Percentiles rank a stretch among this genome's conserved stretches.
These are phyloP conservation scores for Magnolia kwangsiensis DNA, from an alignment of 164 flowering plant genomes.

Conservation along the genomic window DNA sequence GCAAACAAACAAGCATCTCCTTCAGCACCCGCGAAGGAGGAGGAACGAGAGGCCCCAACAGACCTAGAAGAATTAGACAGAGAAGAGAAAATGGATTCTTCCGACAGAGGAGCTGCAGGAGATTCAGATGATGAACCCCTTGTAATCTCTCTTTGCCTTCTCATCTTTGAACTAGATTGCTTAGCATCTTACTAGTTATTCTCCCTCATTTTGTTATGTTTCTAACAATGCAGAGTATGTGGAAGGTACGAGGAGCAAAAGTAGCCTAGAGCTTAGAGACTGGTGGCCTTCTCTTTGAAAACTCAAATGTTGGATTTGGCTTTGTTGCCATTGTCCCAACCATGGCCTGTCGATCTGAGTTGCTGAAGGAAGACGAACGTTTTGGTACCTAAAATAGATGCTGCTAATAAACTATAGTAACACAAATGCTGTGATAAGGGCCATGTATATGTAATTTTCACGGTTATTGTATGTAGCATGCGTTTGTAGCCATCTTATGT, in stretches of 20 bases:
- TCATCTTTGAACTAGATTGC: background rate
- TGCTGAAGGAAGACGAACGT: background rate
- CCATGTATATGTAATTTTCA: background rate
- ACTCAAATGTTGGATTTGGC: background rate
- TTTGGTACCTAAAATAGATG: background rate
- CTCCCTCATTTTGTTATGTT: background rate
- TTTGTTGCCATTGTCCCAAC: background rate
- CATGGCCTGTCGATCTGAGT: background rate
- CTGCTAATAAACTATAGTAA: background rate
- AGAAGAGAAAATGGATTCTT: conserved; percentile 19
- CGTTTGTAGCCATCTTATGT: background rate
- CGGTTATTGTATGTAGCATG: background rate
- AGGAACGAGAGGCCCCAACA: conserved; percentile 12
- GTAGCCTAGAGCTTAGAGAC: background rate
- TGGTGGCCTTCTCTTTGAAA: background rate
- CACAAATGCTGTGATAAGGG: background rate
- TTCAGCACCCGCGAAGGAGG: conserved; percentile 9
- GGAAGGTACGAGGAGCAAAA: conserved; percentile 42
- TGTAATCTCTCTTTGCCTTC: conserved; percentile 15
- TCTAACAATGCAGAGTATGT: conserved; percentile 45
- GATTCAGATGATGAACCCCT: conserved; percentile 80
- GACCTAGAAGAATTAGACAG: conserved; percentile 24
- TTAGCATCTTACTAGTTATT: background rate
- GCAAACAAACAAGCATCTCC: conserved; percentile 17
- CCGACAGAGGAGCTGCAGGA: conserved; percentile 24